phyloP scores from a whole-genome alignment of 495 filamentous ascomycete species.

The Tuber umbilicatum region DNA sequence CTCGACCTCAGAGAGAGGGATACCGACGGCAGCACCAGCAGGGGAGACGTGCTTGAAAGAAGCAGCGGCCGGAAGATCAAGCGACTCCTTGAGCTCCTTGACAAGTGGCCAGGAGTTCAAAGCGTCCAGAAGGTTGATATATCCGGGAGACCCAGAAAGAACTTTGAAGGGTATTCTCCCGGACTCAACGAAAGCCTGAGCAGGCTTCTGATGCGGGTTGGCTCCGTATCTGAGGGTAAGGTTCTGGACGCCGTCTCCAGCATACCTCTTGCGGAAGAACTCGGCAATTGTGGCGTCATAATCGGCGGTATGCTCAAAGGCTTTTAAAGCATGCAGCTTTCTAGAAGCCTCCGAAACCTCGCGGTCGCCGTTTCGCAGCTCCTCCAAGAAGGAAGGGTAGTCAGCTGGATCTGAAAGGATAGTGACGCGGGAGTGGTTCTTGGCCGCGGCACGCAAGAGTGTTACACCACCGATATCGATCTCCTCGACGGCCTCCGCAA shows the following conservation, averaged over 20 bases:
- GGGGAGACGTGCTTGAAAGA: conserved; percentile 99
- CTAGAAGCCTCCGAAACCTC: conserved; percentile 76
- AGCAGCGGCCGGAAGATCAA: conserved; percentile 83
- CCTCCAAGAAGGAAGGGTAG: conserved; percentile 87
- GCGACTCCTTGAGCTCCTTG: conserved; percentile 86
- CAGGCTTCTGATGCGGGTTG: conserved; percentile 97
- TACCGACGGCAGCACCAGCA: conserved; percentile 87
- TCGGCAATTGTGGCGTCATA: conserved; percentile 90
- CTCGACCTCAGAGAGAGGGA: conserved; percentile 76
- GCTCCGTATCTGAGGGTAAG: conserved; percentile 83
- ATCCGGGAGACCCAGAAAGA: conserved; percentile 83
- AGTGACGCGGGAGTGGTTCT: conserved; percentile 92
- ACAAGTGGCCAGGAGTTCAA: conserved; percentile 95
- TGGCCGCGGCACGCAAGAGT: conserved; percentile 89
- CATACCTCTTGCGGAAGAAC: conserved; percentile 96
- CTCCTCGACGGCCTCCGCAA: conserved; percentile 94
- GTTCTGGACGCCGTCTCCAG: conserved; percentile 74
- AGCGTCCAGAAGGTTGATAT: conserved; percentile 94
- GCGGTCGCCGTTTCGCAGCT: conserved; percentile 70
- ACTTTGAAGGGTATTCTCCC: conserved; percentile 88
- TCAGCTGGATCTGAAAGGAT: conserved; percentile 89
- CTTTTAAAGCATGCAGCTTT: conserved; percentile 86
- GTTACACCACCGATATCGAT: conserved; percentile 98
- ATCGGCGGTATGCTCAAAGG: conserved; percentile 96
- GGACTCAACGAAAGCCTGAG: conserved; percentile 67